Evolutionary conservation across 2,329 filamentous ascomycete species (phyloP).

Genomic region (Teratosphaeria epicoccoides): DNA sequence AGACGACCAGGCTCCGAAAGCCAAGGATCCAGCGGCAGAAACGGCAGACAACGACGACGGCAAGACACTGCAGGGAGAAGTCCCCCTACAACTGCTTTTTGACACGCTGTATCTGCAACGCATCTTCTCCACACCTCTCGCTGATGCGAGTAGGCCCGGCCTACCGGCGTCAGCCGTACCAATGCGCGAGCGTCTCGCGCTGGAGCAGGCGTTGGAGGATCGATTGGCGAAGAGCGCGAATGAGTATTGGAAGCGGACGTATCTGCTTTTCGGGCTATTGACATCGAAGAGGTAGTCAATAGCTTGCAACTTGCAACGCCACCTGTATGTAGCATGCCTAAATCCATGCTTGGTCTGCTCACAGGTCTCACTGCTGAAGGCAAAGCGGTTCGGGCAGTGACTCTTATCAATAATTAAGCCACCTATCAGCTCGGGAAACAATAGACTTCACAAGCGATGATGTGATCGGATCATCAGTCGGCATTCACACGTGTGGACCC

Average conservation of each 20-base stretch:
- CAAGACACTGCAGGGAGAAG: not conserved
- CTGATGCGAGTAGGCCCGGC: not conserved
- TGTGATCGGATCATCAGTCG: too few relatives aligned
- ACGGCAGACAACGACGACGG: not conserved
- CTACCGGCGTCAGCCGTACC: slow-evolving; percentile 5
- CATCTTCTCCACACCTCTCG: not conserved
- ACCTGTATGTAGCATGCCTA: too few relatives aligned
- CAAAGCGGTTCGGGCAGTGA: too few relatives aligned
- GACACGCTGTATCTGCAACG: slow-evolving; percentile 34
- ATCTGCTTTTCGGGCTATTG: slow-evolving; percentile 70
- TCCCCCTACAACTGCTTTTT: slow-evolving; percentile 31
- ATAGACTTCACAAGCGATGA: too few relatives aligned
- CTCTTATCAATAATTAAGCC: too few relatives aligned
- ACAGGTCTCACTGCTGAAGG: too few relatives aligned
- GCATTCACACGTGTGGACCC: too few relatives aligned
- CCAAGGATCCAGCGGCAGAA: not conserved
- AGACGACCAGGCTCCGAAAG: not conserved
- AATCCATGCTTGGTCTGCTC: too few relatives aligned
- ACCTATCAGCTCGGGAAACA: too few relatives aligned
- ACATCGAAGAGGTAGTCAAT: too few relatives aligned
- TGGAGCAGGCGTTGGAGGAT: slow-evolving; percentile 42
- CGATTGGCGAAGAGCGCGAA: slow-evolving; percentile 51
- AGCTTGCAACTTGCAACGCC: too few relatives aligned
- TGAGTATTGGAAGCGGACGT: slow-evolving; percentile 77
- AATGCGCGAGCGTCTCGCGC: slow-evolving; percentile 31